Evolutionary conservation across 1,139 yeast genomes (phyloP), one percentile per base, ranked within the genome.

Genomic region (Hanseniaspora sp.): DNA sequence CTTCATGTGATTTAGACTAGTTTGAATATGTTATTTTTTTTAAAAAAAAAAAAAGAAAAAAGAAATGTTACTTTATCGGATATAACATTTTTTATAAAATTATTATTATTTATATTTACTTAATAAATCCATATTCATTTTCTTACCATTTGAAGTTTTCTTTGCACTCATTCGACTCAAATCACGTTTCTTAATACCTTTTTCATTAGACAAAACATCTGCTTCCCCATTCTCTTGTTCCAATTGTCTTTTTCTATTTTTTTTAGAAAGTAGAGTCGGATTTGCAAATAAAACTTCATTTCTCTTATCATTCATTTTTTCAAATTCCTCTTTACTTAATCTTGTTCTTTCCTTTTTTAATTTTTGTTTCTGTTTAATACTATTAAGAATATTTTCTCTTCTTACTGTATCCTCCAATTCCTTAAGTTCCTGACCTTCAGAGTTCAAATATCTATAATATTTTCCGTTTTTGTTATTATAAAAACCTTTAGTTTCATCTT

Each of bases 391-490:
- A n/a, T 59, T 57, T n/a, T 58, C 60, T 45, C 66, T 59, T 43
- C 53, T 11, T 58, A 57, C 53, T 59, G 60, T 51, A 65, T 53
- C 49, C 60, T 59, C 15, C 29, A 49, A n/a, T 5, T 49, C 48
- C 18, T 59, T 57, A 17, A 67, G 56, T 48, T 65, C 63, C 23
- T 58, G 51, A 38, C 67, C 68, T 56, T 67, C 69, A 28, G 69
- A 68, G 4, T 66, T 64, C 37, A 66, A 56, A 56, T 67, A 66
- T 39, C 70, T 60, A 43, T 61, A 66, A 58, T 64, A 67, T 67
- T 66, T 66, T 29, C 64, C 64, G 8, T 67, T 59, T 44, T 66
- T 62, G 34, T 63, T 64, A 57, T 66, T 68, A 23, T 64, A 56
- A 30, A 59, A 56, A 31, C 70, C 70, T n/a, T 62, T 53, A 2